Evolutionary conservation across 75 land plant genomes (phyloP), one percentile per base, ranked within the genome.

Genomic region (Pinus taeda): DNA sequence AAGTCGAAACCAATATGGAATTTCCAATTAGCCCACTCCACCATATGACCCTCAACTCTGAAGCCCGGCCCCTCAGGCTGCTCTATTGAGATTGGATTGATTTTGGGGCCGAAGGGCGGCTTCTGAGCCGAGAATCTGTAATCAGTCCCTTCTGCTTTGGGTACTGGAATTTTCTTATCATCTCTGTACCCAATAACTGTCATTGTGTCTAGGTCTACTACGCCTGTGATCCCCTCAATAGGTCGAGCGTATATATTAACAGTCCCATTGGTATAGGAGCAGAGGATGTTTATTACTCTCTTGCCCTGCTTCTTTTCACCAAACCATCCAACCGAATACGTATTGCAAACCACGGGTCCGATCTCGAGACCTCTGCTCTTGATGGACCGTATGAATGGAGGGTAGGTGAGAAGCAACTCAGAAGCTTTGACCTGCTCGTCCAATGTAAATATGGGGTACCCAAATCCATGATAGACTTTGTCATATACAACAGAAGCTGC

Each of bases 181-280:
- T 65, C 42, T 8, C 15, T 21, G 30, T 49, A 30, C 3, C 20
- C 21, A 58, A 60, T 26, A 14, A 87, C 71, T 74, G 73, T 59
- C 86, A 78, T 83, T 57, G 71, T 66, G 18, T 84, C 88, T 17
- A 90, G 24, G 69, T 89, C 93, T 29, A 91, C 85, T 3, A 78
- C 80, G 14, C 80, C 72, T 18, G 76, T 61, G 4, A 90, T 57
- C 49, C 95, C 95, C 62, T 90, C 92, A 0, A 90, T 49, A 5
- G 95, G 95, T 67, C 90, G 77, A 80, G 86, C 74, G 83, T 83
- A 89, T 18, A 79, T 59, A 73, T 93, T 93, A 36, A 59, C 74
- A 4, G 90, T 81, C 22, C 80, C 90, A 14, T 85, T 83, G 57
- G 21, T 53, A 60, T 71, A 79, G 81, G 72, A 89, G 73, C 90